Percentiles rank a stretch among this genome's conserved stretches.
Evolutionary conservation across 345 rosid genomes (phyloP).

Genomic region (Melaleuca quinquenervia): DNA sequence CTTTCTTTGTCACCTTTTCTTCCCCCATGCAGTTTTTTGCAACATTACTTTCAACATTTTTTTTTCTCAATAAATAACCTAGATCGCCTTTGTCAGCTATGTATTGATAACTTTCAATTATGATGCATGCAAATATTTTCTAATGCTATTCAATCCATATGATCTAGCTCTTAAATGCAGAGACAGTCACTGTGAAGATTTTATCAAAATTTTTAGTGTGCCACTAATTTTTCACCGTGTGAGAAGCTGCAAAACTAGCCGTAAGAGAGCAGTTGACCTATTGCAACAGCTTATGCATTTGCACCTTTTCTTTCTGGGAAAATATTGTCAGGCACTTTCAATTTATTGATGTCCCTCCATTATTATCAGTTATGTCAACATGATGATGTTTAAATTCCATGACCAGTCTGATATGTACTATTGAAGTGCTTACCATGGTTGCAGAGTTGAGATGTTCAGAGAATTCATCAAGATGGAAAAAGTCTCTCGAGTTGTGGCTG

Average conservation of each 20-base stretch:
- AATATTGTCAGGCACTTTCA: not conserved
- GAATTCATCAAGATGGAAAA: slow-evolving; percentile 90
- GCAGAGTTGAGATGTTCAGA: slow-evolving; percentile 93
- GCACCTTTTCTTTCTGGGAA: not conserved
- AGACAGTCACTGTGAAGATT: not conserved
- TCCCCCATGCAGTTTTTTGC: not conserved
- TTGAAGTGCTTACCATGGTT: slow-evolving; percentile 16
- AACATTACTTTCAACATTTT: not conserved
- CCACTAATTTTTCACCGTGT: not conserved
- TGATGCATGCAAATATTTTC: not conserved
- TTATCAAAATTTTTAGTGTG: not conserved
- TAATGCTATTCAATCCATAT: not conserved
- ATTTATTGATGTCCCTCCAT: not conserved
- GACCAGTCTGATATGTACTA: not conserved
- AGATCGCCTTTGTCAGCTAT: not conserved
- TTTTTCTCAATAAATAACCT: not conserved
- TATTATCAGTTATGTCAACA: not conserved
- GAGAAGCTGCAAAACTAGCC: not conserved
- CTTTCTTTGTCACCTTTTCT: not conserved
- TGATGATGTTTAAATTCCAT: not conserved
- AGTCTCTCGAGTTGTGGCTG: slow-evolving; percentile 79
- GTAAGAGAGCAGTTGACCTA: not conserved
- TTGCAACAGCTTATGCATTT: not conserved
- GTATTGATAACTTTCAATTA: not conserved
- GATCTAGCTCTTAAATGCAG: not conserved